Conservation (phyloP, 2,329 filamentous ascomycete genomes). For the Aspergillus sp. region DNA sequence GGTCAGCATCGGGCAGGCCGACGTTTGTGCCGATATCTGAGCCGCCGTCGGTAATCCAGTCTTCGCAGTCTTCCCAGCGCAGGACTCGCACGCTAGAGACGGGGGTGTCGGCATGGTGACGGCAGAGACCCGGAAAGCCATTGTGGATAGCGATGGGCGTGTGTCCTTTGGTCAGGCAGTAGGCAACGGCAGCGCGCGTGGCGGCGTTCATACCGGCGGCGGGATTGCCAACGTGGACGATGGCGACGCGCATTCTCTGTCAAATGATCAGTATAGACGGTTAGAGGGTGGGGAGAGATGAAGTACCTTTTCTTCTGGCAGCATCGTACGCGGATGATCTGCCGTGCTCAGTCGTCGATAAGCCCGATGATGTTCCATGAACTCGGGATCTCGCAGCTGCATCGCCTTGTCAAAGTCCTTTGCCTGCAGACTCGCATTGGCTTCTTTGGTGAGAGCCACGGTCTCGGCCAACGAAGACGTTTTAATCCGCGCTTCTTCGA, state of each 20-base stretch:
- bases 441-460: slow-evolving; percentile 79
- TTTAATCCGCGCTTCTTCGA: slow-evolving; percentile 95
- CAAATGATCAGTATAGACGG: not conserved
- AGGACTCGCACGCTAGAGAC: slow-evolving; percentile 79
- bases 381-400: slow-evolving; percentile 84
- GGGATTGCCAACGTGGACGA: slow-evolving; percentile 93
- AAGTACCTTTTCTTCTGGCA: slow-evolving; percentile 69
- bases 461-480: slow-evolving; percentile 87
- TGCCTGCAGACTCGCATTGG: slow-evolving; percentile 76
- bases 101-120: slow-evolving; percentile 82
- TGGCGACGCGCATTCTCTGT: slow-evolving; percentile 83
- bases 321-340: slow-evolving; percentile 64
- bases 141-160: slow-evolving; percentile 91
- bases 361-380: slow-evolving; percentile 84
- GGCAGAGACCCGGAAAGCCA: slow-evolving; percentile 87
- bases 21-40: slow-evolving; percentile 98
- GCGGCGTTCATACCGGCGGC: slow-evolving; percentile 98
- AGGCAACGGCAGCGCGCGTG: slow-evolving; percentile 86
- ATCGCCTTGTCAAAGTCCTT: slow-evolving; percentile 88
- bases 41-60: slow-evolving; percentile 92
- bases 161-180: slow-evolving; percentile 88
- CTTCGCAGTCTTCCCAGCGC: slow-evolving; percentile 90
- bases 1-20: slow-evolving; percentile 81
- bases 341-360: slow-evolving; percentile 88
- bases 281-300: not conserved